These are phyloP conservation scores for Saccharomyces pastorianus DNA, from an alignment of 1,139 yeast genomes.

Conservation along the genomic window DNA sequence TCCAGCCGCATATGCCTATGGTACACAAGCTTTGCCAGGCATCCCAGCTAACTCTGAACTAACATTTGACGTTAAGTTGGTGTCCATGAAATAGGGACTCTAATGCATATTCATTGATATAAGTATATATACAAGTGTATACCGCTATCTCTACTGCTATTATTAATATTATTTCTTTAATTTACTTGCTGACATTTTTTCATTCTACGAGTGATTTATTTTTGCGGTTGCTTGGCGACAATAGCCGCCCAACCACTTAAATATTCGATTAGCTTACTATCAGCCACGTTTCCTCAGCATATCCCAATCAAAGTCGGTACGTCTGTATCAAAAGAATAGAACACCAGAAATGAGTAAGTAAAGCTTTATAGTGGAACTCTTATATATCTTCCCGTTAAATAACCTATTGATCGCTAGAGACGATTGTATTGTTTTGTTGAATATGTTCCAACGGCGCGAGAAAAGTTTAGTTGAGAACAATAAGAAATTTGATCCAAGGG, in stretches of 20 bases:
- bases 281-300: too few species aligned
- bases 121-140: not conserved
- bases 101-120: not conserved
- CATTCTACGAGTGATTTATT: not conserved
- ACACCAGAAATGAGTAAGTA: not conserved
- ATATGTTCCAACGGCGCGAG: not conserved
- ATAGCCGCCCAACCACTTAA: not conserved
- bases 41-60: slow-evolving; percentile 95
- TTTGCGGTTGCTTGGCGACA: not conserved
- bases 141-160: not conserved
- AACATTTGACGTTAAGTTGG: slow-evolving; percentile 91
- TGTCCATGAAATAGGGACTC: slow-evolving; percentile 64
- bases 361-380: not conserved
- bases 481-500: not conserved
- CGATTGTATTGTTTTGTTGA: not conserved
- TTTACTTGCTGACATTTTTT: not conserved
- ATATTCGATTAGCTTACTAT: too few species aligned
- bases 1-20: slow-evolving; percentile 96
- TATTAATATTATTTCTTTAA: not conserved
- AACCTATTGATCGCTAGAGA: not conserved
- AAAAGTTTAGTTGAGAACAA: not conserved
- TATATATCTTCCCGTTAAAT: not conserved
- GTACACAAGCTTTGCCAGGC: slow-evolving; percentile 89
- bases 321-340: not conserved
- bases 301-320: not conserved